A percentile compares a stretch with the other conserved stretches of the same genome.
These are phyloP conservation scores for Pestalotiopsis sp. DNA, from an alignment of 2,329 filamentous ascomycete species.

Conservation along the genomic window DNA sequence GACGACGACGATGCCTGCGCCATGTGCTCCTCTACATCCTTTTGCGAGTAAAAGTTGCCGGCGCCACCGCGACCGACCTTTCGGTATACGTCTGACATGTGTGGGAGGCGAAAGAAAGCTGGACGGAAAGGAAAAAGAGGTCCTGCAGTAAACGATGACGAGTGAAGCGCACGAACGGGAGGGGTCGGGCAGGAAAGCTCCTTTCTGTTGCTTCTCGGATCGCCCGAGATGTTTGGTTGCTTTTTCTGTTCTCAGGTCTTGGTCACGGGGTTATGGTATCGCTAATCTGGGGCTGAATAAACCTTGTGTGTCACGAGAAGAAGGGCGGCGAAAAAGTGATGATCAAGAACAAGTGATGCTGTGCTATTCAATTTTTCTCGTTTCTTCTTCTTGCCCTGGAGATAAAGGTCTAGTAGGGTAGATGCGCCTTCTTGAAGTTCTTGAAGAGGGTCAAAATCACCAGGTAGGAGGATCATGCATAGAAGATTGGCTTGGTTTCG, in stretches of 20 bases:
- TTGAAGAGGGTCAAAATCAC: too few relatives aligned
- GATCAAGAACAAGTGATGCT: not conserved
- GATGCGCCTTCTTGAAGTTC: too few relatives aligned
- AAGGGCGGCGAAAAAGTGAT: not conserved
- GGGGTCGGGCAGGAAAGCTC: not conserved
- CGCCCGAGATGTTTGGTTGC: not conserved
- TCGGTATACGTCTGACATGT: constrained; percentile 44
- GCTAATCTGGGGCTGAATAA: not conserved
- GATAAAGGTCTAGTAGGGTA: too few relatives aligned
- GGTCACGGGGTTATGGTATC: not conserved
- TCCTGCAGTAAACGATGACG: not conserved
- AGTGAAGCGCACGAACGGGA: not conserved
- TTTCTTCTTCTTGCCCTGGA: not conserved
- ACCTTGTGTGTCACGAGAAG: not conserved
- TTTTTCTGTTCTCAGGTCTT: not conserved
- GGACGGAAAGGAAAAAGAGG: not conserved
- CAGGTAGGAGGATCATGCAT: too few relatives aligned
- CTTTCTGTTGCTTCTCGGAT: not conserved
- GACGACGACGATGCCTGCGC: constrained; percentile 14
- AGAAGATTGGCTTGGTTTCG: too few relatives aligned
- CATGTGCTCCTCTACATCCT: constrained; percentile 49
- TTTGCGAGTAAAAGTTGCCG: constrained; percentile 61
- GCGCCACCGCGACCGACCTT: constrained; percentile 64
- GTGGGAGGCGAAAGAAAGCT: not conserved
- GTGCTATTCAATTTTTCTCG: not conserved